Conservation (phyloP, 371 early-diverging fungal genomes). For the Circinella minor region DNA sequence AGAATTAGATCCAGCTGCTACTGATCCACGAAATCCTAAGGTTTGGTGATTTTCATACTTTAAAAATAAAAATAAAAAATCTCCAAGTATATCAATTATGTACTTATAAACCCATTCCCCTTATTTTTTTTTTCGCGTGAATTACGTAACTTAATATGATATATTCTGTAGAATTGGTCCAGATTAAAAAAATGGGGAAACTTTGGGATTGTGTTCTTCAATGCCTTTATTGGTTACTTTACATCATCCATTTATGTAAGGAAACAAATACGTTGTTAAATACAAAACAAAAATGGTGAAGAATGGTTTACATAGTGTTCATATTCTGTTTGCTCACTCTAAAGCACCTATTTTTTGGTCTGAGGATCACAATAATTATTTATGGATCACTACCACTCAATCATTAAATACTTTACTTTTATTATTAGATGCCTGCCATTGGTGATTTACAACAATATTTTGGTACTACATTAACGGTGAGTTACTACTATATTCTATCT, state of each 20-base stretch:
- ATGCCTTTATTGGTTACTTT: constrained; percentile 41
- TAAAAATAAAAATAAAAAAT: too few species aligned
- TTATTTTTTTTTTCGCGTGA: too few species aligned
- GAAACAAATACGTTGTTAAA: background rate
- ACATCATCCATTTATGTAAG: constrained; percentile 40
- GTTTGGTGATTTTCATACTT: too few species aligned
- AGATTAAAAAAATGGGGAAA: constrained; percentile 23
- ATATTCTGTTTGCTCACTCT: background rate
- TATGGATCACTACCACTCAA: background rate
- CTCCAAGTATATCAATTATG: too few species aligned
- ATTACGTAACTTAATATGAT: background rate
- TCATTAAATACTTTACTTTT: background rate
- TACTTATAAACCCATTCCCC: too few species aligned
- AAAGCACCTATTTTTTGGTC: background rate
- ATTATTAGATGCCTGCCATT: constrained; percentile 40
- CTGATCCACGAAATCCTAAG: too few species aligned
- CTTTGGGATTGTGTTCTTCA: constrained; percentile 30
- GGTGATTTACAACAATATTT: constrained; percentile 28
- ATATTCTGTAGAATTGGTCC: constrained; percentile 35
- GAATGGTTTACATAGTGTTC: background rate
- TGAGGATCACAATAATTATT: too few species aligned
- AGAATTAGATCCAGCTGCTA: too few species aligned
- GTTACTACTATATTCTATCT: background rate
- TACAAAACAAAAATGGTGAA: background rate
- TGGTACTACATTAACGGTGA: constrained; percentile 19